These are phyloP conservation scores for Penicillium lagena DNA, from an alignment of 495 filamentous ascomycete genomes.

Conservation along the genomic window DNA sequence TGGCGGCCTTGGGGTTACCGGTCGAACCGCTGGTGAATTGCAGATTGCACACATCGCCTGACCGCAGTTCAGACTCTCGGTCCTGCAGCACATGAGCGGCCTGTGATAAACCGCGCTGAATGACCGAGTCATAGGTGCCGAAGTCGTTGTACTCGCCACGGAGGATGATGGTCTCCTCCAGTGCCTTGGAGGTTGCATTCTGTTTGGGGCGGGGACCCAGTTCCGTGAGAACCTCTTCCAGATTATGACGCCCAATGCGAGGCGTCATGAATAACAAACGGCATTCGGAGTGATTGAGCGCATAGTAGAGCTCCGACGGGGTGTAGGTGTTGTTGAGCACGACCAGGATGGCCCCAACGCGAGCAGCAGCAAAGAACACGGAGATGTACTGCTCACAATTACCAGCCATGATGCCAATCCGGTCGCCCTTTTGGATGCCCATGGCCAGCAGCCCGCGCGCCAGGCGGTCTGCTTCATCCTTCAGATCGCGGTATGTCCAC, in stretches of 20 bases:
- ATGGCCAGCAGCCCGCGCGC: conserved; percentile 52
- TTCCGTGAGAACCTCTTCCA: conserved; percentile 44
- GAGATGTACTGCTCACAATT: conserved; percentile 67
- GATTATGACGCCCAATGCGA: conserved; percentile 51
- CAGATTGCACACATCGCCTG: conserved; percentile 60
- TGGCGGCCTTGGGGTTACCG: conserved; percentile 66
- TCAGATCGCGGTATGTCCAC: conserved; percentile 60
- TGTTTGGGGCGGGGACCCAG: conserved; percentile 36
- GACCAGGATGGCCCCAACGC: conserved; percentile 61
- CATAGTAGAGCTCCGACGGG: conserved; percentile 54
- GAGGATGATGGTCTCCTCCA: conserved; percentile 49
- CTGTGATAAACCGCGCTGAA: conserved; percentile 22
- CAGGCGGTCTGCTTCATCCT: conserved; percentile 51
- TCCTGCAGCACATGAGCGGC: conserved; percentile 36
- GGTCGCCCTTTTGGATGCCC: conserved; percentile 56
- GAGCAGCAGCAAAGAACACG: conserved; percentile 60
- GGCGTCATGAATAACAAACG: conserved; percentile 59
- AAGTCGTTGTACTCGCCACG: conserved; percentile 44
- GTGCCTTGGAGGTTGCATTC: conserved; percentile 19
- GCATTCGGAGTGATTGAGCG: conserved; percentile 59
- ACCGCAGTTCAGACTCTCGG: conserved; percentile 41
- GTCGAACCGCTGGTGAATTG: conserved; percentile 70
- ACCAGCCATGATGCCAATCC: conserved; percentile 63
- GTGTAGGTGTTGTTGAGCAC: conserved; percentile 71
- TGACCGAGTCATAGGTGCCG: conserved; percentile 45